These are phyloP conservation scores for Monilinia fructicola DNA, from an alignment of 2,329 filamentous ascomycete species.

Conservation along the genomic window DNA sequence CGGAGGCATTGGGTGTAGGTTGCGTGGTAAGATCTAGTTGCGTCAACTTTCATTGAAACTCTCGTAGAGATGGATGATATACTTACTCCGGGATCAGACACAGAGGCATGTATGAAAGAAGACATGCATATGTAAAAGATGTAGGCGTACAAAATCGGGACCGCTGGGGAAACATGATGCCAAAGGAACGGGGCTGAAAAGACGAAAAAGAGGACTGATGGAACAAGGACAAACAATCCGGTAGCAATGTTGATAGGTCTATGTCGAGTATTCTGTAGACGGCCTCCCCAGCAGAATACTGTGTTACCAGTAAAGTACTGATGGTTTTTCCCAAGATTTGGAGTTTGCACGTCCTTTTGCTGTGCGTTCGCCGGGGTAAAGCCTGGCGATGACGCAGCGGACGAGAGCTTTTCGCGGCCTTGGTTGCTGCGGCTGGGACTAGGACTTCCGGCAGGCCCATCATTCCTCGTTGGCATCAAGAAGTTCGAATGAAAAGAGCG, in stretches of 20 bases:
- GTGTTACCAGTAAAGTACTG: slow-evolving; percentile 95
- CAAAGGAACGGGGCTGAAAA: slow-evolving; percentile 79
- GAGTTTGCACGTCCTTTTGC: slow-evolving; percentile 34
- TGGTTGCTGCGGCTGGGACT: slow-evolving; percentile 57
- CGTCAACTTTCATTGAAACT: slow-evolving; percentile 26
- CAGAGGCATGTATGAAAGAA: slow-evolving; percentile 90
- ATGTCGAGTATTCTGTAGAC: slow-evolving; percentile 84
- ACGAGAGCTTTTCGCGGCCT: slow-evolving; percentile 81
- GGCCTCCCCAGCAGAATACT: slow-evolving; percentile 80
- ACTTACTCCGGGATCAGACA: slow-evolving; percentile 88
- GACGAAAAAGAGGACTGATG: slow-evolving; percentile 79
- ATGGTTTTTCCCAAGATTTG: slow-evolving; percentile 68
- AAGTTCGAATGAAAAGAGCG: slow-evolving; percentile 77
- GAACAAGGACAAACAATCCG: slow-evolving; percentile 74
- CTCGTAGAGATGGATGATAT: slow-evolving; percentile 3
- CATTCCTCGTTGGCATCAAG: slow-evolving; percentile 59
- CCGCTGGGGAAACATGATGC: slow-evolving; percentile 81
- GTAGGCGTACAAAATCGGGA: slow-evolving; percentile 89
- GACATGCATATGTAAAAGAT: slow-evolving; percentile 88
- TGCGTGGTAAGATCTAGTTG: slow-evolving; percentile 85
- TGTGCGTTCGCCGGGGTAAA: slow-evolving; percentile 51
- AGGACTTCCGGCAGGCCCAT: slow-evolving; percentile 48
- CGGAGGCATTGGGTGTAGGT: slow-evolving; percentile 85
- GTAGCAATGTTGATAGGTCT: slow-evolving; percentile 88
- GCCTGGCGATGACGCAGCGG: slow-evolving; percentile 71